Conservation (phyloP, 345 rosid genomes). For the Lenwebbia sp. region DNA sequence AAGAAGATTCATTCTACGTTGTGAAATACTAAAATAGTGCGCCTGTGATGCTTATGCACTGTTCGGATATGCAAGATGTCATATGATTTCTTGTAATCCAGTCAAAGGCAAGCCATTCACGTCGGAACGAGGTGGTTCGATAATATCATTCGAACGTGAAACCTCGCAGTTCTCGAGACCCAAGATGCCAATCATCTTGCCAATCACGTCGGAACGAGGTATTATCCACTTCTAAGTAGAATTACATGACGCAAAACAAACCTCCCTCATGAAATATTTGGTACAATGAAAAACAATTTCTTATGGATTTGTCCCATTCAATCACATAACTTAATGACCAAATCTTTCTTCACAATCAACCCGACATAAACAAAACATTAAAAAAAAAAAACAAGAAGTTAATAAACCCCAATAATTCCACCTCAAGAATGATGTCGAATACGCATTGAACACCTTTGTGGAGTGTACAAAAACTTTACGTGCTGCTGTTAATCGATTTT, state of each 20-base stretch:
- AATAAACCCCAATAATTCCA: not conserved
- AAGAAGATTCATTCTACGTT: not conserved
- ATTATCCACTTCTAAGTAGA: not conserved
- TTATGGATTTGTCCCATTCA: not conserved
- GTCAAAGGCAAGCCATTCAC: not conserved
- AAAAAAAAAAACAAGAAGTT: not conserved
- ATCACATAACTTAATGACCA: not conserved
- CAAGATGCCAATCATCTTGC: not conserved
- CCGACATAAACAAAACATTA: not conserved
- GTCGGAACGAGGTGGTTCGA: not conserved
- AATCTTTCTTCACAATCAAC: not conserved
- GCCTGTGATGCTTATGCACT: not conserved
- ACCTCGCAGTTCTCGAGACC: not conserved
- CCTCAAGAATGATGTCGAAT: not conserved
- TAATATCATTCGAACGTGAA: not conserved
- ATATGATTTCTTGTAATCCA: not conserved
- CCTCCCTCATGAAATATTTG: not conserved
- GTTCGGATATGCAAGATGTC: not conserved
- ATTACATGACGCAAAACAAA: not conserved
- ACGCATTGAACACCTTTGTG: not conserved
- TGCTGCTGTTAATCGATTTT: not conserved
- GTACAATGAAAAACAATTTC: not conserved
- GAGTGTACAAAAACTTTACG: not conserved
- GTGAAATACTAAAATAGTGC: not conserved
- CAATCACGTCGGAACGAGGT: not conserved